Conservation (phyloP, 345 rosid genomes). For the Corymbia maculata region DNA sequence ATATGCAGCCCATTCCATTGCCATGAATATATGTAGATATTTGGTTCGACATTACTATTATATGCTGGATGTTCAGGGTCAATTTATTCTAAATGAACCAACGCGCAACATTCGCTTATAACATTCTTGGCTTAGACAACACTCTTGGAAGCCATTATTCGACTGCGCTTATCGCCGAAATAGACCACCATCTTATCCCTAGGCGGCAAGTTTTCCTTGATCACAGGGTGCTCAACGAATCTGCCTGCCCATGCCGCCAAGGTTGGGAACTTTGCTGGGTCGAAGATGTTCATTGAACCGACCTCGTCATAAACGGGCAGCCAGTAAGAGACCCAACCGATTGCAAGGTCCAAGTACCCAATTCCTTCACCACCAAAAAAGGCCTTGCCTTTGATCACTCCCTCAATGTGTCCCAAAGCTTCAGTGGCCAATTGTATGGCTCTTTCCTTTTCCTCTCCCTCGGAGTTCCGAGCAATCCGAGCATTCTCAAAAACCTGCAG, state of each 20-base stretch:
- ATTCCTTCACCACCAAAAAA: conserved; percentile 18
- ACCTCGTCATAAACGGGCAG: conserved; percentile 22
- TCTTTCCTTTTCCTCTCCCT: conserved; percentile 12
- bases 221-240: conserved; percentile 7
- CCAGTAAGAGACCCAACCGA: conserved; percentile 15
- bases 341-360: conserved; percentile 22
- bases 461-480: not conserved
- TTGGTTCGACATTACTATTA: not conserved
- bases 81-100: not conserved
- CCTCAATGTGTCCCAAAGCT: conserved; percentile 17
- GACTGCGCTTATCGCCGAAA: not conserved
- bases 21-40: not conserved
- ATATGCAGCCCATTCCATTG: not conserved
- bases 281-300: conserved; percentile 3
- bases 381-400: conserved; percentile 8
- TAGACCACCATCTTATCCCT: conserved; percentile 9
- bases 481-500: not conserved
- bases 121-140: not conserved
- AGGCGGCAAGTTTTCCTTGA: conserved; percentile 17
- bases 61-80: not conserved
- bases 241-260: conserved; percentile 13
- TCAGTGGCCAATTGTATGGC: not conserved
- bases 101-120: not conserved
- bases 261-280: conserved; percentile 10
- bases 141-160: not conserved